A percentile compares a stretch with the other conserved stretches of the same genome.
Evolutionary conservation across 1,139 yeast species (phyloP).

Genomic region (Hemisphaericaspora subhashii): DNA sequence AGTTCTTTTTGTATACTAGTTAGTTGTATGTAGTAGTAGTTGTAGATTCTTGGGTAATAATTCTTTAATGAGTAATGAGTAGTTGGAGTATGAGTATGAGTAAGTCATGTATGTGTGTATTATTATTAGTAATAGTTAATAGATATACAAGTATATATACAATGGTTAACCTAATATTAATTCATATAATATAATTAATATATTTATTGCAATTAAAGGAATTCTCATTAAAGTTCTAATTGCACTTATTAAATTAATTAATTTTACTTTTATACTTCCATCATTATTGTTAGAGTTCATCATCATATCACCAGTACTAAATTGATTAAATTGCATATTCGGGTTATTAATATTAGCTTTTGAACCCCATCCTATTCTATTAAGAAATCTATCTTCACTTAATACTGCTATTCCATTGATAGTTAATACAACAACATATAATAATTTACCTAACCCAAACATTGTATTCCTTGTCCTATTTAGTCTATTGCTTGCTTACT

Average conservation of each 20-base stretch:
- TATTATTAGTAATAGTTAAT: background rate
- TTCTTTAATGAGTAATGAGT: slow-evolving; percentile 1
- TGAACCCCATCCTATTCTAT: slow-evolving; percentile 47
- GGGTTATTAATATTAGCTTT: slow-evolving; percentile 15
- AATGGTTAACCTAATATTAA: slow-evolving; percentile 36
- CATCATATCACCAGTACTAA: slow-evolving; percentile 21
- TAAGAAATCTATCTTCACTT: slow-evolving; percentile 49
- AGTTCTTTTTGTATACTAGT: too few relatives aligned
- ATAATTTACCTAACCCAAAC: slow-evolving; percentile 49
- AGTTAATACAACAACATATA: slow-evolving; percentile 40
- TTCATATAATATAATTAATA: slow-evolving; percentile 42
- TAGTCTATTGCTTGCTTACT: background rate
- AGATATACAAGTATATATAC: too few relatives aligned
- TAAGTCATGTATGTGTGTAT: slow-evolving; percentile 2
- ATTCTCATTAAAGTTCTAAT: slow-evolving; percentile 47
- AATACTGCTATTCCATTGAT: slow-evolving; percentile 49
- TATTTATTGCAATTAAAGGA: slow-evolving; percentile 44
- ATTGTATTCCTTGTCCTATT: slow-evolving; percentile 17
- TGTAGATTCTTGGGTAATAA: too few relatives aligned
- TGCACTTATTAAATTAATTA: slow-evolving; percentile 46
- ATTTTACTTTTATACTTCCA: slow-evolving; percentile 35
- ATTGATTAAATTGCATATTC: slow-evolving; percentile 25
- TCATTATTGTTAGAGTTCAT: slow-evolving; percentile 18
- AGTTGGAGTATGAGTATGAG: background rate
- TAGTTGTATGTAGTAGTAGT: too few relatives aligned